Conservation (phyloP, 352 stramenopile species). For the Phytophthora podocarpi region DNA sequence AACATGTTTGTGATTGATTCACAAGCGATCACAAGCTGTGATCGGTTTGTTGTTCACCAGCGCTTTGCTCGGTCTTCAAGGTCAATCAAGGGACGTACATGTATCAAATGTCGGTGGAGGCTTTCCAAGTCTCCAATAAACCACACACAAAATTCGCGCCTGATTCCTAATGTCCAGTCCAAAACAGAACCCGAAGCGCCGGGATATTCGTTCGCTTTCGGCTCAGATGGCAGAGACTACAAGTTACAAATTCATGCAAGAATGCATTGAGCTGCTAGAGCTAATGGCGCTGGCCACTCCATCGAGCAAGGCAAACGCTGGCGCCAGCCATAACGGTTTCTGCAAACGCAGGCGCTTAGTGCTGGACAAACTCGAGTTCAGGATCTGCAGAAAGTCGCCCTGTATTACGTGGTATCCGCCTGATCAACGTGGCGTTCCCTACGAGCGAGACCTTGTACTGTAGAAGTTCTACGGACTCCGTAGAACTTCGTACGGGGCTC, state of each 20-base stretch:
- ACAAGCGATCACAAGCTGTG: too few relatives aligned
- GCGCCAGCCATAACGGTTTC: not conserved
- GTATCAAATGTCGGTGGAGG: not conserved
- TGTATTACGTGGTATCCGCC: too few relatives aligned
- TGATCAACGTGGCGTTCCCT: not conserved
- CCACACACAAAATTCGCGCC: not conserved
- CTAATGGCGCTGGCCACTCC: not conserved
- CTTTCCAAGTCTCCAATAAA: not conserved
- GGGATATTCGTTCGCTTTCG: too few relatives aligned
- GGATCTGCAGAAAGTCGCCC: too few relatives aligned
- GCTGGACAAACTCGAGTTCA: too few relatives aligned
- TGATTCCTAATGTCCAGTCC: not conserved
- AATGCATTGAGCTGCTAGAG: not conserved
- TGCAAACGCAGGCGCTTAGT: not conserved
- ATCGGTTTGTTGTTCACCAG: not conserved
- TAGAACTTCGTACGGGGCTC: too few relatives aligned
- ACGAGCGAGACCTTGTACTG: too few relatives aligned
- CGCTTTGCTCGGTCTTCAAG: too few relatives aligned
- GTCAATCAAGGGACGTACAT: not conserved
- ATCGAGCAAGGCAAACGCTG: not conserved
- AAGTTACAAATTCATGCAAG: not conserved
- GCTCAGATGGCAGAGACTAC: not conserved
- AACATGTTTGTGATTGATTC: too few relatives aligned
- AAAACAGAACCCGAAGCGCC: too few relatives aligned
- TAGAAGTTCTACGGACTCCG: too few relatives aligned